Conservation (phyloP, 2,329 filamentous ascomycete genomes). For the Xylariaceae sp. region DNA sequence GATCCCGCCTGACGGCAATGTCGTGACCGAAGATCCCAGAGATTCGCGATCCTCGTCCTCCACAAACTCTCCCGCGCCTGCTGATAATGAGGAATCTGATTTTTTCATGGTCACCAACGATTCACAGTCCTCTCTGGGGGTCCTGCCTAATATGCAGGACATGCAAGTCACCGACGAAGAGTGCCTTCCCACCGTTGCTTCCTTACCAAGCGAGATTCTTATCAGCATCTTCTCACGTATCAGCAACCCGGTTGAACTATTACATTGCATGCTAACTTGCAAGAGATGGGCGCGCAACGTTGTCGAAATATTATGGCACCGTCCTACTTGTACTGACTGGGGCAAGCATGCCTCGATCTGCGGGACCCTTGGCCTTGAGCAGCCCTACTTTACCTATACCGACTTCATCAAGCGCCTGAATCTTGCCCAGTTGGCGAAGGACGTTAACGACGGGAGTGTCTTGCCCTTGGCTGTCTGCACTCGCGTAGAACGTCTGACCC, state of each 20-base stretch:
- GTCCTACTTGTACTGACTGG: constrained; percentile 87
- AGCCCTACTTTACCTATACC: constrained; percentile 84
- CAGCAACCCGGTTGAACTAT: constrained; percentile 68
- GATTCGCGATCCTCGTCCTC: constrained; percentile 62
- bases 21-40: constrained; percentile 34
- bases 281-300: constrained; percentile 89
- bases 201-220: constrained; percentile 88
- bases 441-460: constrained; percentile 85
- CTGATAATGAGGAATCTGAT: constrained; percentile 87
- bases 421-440: constrained; percentile 69
- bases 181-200: constrained; percentile 73
- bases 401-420: constrained; percentile 92
- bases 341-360: constrained; percentile 76
- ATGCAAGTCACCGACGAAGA: constrained; percentile 64
- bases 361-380: constrained; percentile 63
- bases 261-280: constrained; percentile 89
- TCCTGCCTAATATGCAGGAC: constrained; percentile 67
- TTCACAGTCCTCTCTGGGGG: constrained; percentile 85
- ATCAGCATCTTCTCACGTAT: constrained; percentile 90
- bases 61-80: constrained; percentile 69
- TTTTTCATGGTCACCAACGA: constrained; percentile 88
- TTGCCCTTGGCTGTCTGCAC: constrained; percentile 79
- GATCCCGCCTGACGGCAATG: constrained; percentile 9
- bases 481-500: constrained; percentile 83
- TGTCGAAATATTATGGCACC: constrained; percentile 91